Base-by-base conservation (phyloP, 2,329 filamentous ascomycete species). In the Pyrenophora seminiperda region DNA sequence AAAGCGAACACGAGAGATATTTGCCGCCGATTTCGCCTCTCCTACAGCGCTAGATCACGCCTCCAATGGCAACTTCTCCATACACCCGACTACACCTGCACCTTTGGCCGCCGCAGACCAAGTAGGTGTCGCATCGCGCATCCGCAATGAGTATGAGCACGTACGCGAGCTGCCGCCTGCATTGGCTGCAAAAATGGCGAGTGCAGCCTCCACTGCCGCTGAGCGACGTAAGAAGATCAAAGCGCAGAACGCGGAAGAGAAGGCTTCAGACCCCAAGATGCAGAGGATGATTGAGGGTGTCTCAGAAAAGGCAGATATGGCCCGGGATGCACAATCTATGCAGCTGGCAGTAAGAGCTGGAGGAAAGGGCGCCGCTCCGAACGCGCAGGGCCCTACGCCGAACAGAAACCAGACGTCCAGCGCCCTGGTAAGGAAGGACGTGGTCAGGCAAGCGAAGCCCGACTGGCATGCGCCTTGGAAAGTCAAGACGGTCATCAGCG, bases 381-480 rank as follows among this genome's bases (percentile, higher is more conserved):
- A 84, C 58, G 82, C 82, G 4, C 82, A 80, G 51, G 80, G 80
- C 7, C 79, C 80, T 11, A 81, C 79, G 27, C 75, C 75, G 17
- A 78, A 79, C 57, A 73, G 75, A 41, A 74, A 82, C 43, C 73
- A 77, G 20, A 78, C 78, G 13, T 78, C 78, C 1, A 80, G 79
- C 49, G 84, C 83, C 59, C 71, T 89, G 48, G 82, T 88, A 14
- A 78, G 84, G 50, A 81, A 84, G 61, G 83, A 86, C 33, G 83
- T 82, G 13, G 82, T 87, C 46, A 79, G 83, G 61, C 85, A 87
- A 62, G 80, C 86, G 49, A 91, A 87, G 72, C 95, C 95, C 1
- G 88, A 97, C 50, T 99, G 94, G 94, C 94, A 99, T 72, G 85
- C 92, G 54, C 95, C 95, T 10, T 99, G 95, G 94, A 97, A 97